Evolutionary conservation across 257 asterid genomes (phyloP), one percentile per base, ranked within the genome.

Genomic region (Solanum peruvianum): DNA sequence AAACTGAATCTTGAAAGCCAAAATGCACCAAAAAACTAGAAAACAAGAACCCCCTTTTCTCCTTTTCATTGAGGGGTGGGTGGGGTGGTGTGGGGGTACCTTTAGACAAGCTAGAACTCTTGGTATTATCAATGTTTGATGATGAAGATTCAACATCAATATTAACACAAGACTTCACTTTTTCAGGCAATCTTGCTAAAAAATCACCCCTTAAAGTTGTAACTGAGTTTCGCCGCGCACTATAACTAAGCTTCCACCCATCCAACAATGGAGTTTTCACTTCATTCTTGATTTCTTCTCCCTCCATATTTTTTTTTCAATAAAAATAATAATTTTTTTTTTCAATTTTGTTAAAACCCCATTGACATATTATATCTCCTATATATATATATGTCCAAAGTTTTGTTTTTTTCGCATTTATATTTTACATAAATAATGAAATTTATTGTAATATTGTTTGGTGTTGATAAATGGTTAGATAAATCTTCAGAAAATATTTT

Each of bases 111-210:
- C 90, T 91, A 76, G 91, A 62, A 49, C 89, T 88, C 52, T 88
- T 88, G 64, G 96, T 91, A 87, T 93, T 89, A 84, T 94, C 92
- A 88, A 83, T 37, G 10, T 41, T 77, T 76, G 94, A 92, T 77
- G 88, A 88, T 72, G 88, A 89, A 35, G 91, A 88, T 86, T 96
- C 98, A 23, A 91, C 90, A 91, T 96, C 98, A 88, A 93, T 87
- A 29, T 92, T 95, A 87, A 94, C 88, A 29, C 92, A 91, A 70
- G 92, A 83, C 66, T 93, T 93, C 88, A 95, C 91, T 52, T 93
- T 94, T 49, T 94, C 95, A 10, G 98, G 98, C 37, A 95, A 90
- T 87, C 95, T 86, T 11, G 94, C 85, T 42, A 93, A 81, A 87
- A 96, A 96, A 29, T 93, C 96, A 69, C 5, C 88, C 35, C 94